phyloP scores from a whole-genome alignment of 768 basidiomycete species.

The Lactarius vividus region DNA sequence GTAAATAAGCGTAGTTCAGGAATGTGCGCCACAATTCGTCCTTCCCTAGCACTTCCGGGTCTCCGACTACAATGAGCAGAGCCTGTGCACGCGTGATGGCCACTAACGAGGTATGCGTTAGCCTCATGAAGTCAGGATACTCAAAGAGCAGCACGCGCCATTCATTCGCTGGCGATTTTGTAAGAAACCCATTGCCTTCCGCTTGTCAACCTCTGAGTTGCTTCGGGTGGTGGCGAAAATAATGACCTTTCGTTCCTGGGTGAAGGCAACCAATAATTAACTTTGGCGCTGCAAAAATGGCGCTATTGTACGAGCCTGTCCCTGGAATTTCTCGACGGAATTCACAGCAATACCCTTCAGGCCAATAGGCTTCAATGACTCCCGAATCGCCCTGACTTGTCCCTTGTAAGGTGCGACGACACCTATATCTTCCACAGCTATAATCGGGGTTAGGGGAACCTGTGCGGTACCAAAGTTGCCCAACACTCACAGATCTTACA shows the following conservation, averaged over 20 bases:
- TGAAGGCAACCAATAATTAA: background rate
- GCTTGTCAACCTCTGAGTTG: slow-evolving; percentile 31
- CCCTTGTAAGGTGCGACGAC: slow-evolving; percentile 43
- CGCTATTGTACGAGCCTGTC: slow-evolving; percentile 34
- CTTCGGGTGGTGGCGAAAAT: slow-evolving; percentile 41
- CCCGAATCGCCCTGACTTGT: slow-evolving; percentile 37
- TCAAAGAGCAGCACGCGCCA: slow-evolving; percentile 31
- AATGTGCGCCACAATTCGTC: slow-evolving; percentile 61
- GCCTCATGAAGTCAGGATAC: background rate
- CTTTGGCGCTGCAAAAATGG: too few relatives aligned
- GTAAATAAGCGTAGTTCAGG: slow-evolving; percentile 51
- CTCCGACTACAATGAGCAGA: slow-evolving; percentile 59
- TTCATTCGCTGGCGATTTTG: slow-evolving; percentile 40
- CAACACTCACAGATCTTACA: slow-evolving; percentile 34
- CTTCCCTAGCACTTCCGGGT: slow-evolving; percentile 54
- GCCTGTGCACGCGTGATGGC: slow-evolving; percentile 66
- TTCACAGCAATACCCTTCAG: slow-evolving; percentile 35
- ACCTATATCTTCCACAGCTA: slow-evolving; percentile 37
- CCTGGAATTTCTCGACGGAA: slow-evolving; percentile 44
- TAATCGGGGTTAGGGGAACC: background rate
- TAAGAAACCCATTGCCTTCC: slow-evolving; percentile 37
- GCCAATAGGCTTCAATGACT: slow-evolving; percentile 25
- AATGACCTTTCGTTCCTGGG: slow-evolving; percentile 39
- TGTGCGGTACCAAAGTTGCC: background rate
- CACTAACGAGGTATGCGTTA: slow-evolving; percentile 38